Evolutionary conservation across 257 asterid genomes (phyloP), one percentile per base, ranked within the genome.

Genomic region (Solanum sitiens): DNA sequence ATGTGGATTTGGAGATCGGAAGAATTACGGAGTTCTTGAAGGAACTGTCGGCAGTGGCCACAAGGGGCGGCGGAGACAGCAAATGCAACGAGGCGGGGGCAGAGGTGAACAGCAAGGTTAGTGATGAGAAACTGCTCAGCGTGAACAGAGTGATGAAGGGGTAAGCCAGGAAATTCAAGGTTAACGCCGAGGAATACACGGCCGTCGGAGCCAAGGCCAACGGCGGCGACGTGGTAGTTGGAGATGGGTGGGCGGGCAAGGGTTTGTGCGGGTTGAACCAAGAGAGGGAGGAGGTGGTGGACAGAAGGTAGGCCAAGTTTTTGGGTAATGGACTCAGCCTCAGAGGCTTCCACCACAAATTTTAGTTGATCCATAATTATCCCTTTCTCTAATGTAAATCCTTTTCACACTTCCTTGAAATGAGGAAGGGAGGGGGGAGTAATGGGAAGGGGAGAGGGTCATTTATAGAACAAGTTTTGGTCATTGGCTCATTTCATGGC

Each of bases 31-130:
- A 94, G 93, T 45, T 96, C 99, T 89, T 96, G 99, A 53, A 94
- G 79, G 91, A 96, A 96, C 89, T 96, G 98, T 86, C 99, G 98
- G 91, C 99, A 95, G 95, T 96, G 99, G 77, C 99, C 99, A 87
- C 99, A 96, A 13, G 99, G 99, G 83, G 97, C 97, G 27, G 97
- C 95, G 76, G 99, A 95, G 76, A 96, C 99, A 86, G 99, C 96
- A 87, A 96, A 77, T 50, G 92, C 84, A 7, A 89, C 68, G 87
- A 95, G 95, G 56, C 91, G 83, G 11, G 95, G 95, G 84, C 96
- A 94, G 56, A 93, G 77, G 86, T 95, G 92, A 87, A 88, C 88
- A 11, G 92, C 91, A 70, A 94, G 93, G 75, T 94, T 95, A 33
- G 94, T 94, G 86, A 95, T 84, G 70, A 96, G 96, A 86, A 94